These are phyloP conservation scores for Paecilomyces fulvus DNA, from an alignment of 2,329 filamentous ascomycete species.

Conservation along the genomic window DNA sequence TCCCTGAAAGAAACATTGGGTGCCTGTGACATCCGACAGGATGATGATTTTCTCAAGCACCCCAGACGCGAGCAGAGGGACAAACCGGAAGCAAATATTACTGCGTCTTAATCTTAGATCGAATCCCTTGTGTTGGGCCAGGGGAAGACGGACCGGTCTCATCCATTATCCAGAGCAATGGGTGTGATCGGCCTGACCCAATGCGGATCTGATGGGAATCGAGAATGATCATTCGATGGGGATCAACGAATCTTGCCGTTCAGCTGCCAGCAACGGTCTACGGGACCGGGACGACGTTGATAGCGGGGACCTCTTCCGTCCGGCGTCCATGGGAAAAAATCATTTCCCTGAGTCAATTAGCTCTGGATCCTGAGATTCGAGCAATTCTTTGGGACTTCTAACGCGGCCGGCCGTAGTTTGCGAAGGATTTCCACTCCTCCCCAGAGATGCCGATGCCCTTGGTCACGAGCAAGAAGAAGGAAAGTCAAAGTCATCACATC, in stretches of 20 bases:
- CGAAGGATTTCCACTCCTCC: no score
- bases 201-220: slow-evolving; percentile 9
- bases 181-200: slow-evolving; percentile 10
- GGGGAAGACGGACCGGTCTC: slow-evolving; percentile 12
- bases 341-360: background rate
- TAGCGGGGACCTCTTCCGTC: background rate
- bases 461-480: background rate
- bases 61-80: slow-evolving; percentile 5
- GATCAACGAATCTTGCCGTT: background rate
- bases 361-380: background rate
- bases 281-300: background rate
- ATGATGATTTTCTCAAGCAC: background rate
- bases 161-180: slow-evolving; percentile 10
- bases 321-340: background rate
- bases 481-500: background rate
- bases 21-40: background rate
- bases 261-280: background rate
- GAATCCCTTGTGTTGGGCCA: slow-evolving; percentile 8
- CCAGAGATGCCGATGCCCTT: no score
- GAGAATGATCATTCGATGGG: background rate
- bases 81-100: background rate
- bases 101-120: background rate
- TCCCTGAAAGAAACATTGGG: background rate
- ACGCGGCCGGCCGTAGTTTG: background rate
- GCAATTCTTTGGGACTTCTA: background rate